phyloP scores from a whole-genome alignment of 306 rosid genomes.

The Cajanus cajan region DNA sequence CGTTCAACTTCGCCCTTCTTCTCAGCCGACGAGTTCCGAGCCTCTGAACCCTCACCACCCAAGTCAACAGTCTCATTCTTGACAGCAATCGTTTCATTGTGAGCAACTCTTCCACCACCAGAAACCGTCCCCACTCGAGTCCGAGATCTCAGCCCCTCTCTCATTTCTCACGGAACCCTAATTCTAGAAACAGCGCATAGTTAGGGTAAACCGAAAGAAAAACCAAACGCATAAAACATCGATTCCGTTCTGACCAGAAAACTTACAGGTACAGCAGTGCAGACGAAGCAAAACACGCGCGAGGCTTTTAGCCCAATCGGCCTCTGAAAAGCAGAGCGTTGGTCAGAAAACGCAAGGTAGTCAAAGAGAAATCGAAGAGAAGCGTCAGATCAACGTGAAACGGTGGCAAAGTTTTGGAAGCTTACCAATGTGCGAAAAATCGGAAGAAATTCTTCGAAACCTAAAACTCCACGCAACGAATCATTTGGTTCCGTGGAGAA shows the following conservation, averaged over 20 bases:
- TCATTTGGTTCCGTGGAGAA: background rate
- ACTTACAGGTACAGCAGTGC: background rate
- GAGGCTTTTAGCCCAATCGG: background rate
- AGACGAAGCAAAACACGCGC: background rate
- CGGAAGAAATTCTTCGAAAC: conserved; percentile 27
- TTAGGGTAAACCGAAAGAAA: conserved; percentile 26
- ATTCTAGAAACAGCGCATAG: conserved; percentile 32
- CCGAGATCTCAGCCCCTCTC: conserved; percentile 72
- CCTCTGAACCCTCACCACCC: conserved; percentile 33
- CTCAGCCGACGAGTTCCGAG: conserved; percentile 16
- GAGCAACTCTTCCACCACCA: conserved; percentile 20
- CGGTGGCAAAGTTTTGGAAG: background rate
- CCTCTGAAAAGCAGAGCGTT: background rate
- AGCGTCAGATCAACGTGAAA: conserved; percentile 47
- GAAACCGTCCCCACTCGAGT: conserved; percentile 32
- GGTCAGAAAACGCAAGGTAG: background rate
- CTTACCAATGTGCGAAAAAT: conserved; percentile 61
- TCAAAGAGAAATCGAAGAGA: background rate
- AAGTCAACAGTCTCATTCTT: conserved; percentile 27
- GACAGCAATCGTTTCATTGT: conserved; percentile 20
- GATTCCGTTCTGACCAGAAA: conserved; percentile 20
- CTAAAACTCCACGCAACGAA: conserved; percentile 10
- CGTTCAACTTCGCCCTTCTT: conserved; percentile 29
- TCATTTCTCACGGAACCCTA: conserved; percentile 54
- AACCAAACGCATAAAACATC: conserved; percentile 15